phyloP scores from a whole-genome alignment of 2,329 filamentous ascomycete species.

The Arthrobotrys megalospora region DNA sequence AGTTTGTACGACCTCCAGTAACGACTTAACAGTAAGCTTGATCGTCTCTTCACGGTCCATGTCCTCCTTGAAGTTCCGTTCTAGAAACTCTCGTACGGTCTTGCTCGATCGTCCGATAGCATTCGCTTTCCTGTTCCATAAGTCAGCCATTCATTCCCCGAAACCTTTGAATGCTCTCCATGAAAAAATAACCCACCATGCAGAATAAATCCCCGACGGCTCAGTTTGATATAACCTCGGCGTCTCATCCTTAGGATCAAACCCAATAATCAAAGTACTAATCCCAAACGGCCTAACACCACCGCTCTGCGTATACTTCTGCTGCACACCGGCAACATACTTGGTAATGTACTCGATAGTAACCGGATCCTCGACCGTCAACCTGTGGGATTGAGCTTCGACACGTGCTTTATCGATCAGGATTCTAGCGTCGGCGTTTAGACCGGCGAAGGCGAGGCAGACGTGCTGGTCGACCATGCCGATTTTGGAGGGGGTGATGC shows the following conservation, averaged over 20 bases:
- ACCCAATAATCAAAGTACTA: slow-evolving; percentile 97
- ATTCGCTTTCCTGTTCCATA: slow-evolving; percentile 87
- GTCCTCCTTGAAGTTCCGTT: slow-evolving; percentile 97
- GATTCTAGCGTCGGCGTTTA: slow-evolving; percentile 98
- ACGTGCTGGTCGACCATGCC: slow-evolving; percentile 95
- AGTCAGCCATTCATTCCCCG: slow-evolving; percentile 44
- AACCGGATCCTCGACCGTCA: slow-evolving; percentile 97
- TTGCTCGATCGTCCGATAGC: slow-evolving; percentile 98
- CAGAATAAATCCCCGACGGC: slow-evolving; percentile 99
- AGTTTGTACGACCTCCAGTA: slow-evolving; percentile 97
- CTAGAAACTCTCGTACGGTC: slow-evolving; percentile 97
- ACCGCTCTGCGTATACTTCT: slow-evolving; percentile 98
- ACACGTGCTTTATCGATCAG: slow-evolving; percentile 97
- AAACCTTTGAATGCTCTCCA: slow-evolving; percentile 5
- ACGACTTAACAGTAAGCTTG: slow-evolving; percentile 96
- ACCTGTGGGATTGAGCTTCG: slow-evolving; percentile 95
- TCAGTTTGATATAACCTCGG: slow-evolving; percentile 97
- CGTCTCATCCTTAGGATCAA: slow-evolving; percentile 90
- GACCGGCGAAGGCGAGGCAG: slow-evolving; percentile 94
- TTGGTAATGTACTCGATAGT: slow-evolving; percentile 99
- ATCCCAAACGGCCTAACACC: slow-evolving; percentile 99
- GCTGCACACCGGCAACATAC: slow-evolving; percentile 96
- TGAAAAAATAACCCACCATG: slow-evolving; percentile 79
- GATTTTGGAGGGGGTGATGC: slow-evolving; percentile 99
- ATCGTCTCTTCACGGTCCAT: slow-evolving; percentile 98